A percentile compares a stretch with the other conserved stretches of the same genome.
Conservation (phyloP, 768 basidiomycete genomes). For the Brasilioporus rufonigricans region DNA sequence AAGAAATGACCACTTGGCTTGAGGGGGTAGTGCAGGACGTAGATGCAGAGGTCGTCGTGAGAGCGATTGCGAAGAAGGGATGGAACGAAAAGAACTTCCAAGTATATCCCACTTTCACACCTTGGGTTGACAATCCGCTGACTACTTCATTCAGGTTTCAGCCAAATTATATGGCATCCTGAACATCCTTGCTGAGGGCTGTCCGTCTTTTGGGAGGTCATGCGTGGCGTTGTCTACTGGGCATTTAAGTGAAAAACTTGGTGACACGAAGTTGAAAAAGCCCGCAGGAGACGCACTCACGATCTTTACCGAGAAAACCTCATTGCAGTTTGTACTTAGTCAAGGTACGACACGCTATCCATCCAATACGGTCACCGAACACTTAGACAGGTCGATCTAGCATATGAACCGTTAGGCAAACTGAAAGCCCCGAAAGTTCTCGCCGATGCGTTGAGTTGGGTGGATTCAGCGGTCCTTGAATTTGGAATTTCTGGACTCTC, state of each 20-base stretch:
- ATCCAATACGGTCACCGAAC: slow-evolving; percentile 9
- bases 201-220: slow-evolving; percentile 81
- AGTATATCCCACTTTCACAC: slow-evolving; percentile 38
- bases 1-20: slow-evolving; percentile 83
- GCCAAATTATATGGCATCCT: slow-evolving; percentile 85
- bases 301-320: slow-evolving; percentile 86
- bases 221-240: slow-evolving; percentile 79
- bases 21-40: slow-evolving; percentile 60
- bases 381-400: slow-evolving; percentile 40
- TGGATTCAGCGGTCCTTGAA: slow-evolving; percentile 80
- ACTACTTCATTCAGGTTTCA: slow-evolving; percentile 61
- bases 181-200: slow-evolving; percentile 66
- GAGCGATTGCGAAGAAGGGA: slow-evolving; percentile 87
- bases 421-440: slow-evolving; percentile 98
- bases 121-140: background rate
- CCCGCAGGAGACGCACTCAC: slow-evolving; percentile 87
- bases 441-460: slow-evolving; percentile 87
- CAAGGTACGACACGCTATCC: slow-evolving; percentile 60
- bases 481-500: slow-evolving; percentile 90
- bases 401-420: slow-evolving; percentile 89
- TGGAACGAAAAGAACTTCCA: slow-evolving; percentile 99
- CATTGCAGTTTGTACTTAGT: slow-evolving; percentile 88
- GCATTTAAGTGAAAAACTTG: slow-evolving; percentile 90
- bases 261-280: slow-evolving; percentile 96
- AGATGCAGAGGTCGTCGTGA: slow-evolving; percentile 86